Evolutionary conservation across 805 yeast genomes (phyloP).

Genomic region (Metschnikowia peoriensis): DNA sequence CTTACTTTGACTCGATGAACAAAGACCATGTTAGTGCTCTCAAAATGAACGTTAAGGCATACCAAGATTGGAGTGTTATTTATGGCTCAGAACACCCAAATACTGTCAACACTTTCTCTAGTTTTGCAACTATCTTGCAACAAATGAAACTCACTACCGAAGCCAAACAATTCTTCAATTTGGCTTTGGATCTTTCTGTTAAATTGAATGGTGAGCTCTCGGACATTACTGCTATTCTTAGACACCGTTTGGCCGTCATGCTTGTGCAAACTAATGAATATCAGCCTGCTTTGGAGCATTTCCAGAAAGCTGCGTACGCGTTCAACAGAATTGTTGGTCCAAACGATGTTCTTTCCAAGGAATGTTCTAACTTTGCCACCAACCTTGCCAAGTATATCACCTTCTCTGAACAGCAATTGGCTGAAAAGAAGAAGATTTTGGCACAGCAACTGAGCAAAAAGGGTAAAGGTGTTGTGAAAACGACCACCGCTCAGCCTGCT

Average conservation of each 20-base stretch:
- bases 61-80: constrained; percentile 56
- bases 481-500: constrained; percentile 19
- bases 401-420: constrained; percentile 40
- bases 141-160: constrained; percentile 46
- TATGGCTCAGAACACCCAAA: constrained; percentile 70
- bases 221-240: constrained; percentile 60
- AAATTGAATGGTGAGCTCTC: constrained; percentile 55
- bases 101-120: constrained; percentile 57
- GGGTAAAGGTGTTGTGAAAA: constrained; percentile 20
- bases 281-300: constrained; percentile 54
- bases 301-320: constrained; percentile 53
- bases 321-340: constrained; percentile 63
- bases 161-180: constrained; percentile 52
- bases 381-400: constrained; percentile 53
- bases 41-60: constrained; percentile 57
- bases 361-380: constrained; percentile 62
- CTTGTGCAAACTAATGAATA: constrained; percentile 52
- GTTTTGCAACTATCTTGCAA: constrained; percentile 60
- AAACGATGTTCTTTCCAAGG: constrained; percentile 64
- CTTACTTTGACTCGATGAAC: constrained; percentile 63
- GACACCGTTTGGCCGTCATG: constrained; percentile 58
- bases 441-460: constrained; percentile 19
- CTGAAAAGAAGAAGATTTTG: constrained; percentile 27
- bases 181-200: constrained; percentile 51
- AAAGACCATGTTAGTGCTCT: constrained; percentile 61